These are phyloP conservation scores for Rubia balearica DNA, from an alignment of 305 asterid species.

Conservation along the genomic window DNA sequence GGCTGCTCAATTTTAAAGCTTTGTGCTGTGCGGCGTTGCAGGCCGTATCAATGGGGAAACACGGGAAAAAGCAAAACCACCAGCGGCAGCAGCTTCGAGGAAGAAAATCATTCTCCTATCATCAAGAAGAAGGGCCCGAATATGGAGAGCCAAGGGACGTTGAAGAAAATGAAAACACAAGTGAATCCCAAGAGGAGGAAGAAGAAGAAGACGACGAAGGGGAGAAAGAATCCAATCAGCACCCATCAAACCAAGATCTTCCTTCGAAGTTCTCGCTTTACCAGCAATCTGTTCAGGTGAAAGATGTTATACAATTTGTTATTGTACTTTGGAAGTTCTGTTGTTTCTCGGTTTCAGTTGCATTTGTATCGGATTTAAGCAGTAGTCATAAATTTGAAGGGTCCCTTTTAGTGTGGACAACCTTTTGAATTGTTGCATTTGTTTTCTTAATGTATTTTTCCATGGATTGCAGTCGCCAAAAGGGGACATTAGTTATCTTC, in stretches of 20 bases:
- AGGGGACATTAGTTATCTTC: conserved; percentile 92
- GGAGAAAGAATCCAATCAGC: conserved; percentile 17
- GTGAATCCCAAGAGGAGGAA: conserved; percentile 27
- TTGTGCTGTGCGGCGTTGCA: neutral
- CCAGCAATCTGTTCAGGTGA: conserved; percentile 91
- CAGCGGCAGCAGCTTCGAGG: conserved; percentile 49
- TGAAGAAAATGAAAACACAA: conserved; percentile 20
- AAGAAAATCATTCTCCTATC: conserved; percentile 30
- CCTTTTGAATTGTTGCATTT: neutral
- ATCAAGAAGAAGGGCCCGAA: conserved; percentile 27
- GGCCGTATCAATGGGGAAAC: conserved; percentile 49
- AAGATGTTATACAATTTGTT: neutral
- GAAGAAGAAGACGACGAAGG: conserved; percentile 24
- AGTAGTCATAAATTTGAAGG: neutral
- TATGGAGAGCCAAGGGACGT: conserved; percentile 24
- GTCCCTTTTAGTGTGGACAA: neutral
- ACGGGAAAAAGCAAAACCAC: conserved; percentile 61
- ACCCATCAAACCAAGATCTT: conserved; percentile 22
- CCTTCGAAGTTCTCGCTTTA: conserved; percentile 77
- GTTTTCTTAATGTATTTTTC: neutral
- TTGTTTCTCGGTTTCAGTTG: neutral
- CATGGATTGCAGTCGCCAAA: conserved; percentile 62
- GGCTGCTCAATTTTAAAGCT: too few species aligned
- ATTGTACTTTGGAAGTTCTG: neutral
- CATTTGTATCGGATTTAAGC: neutral